phyloP scores from a whole-genome alignment of 2,329 filamentous ascomycete species.

The Paracamarosporium sp. region DNA sequence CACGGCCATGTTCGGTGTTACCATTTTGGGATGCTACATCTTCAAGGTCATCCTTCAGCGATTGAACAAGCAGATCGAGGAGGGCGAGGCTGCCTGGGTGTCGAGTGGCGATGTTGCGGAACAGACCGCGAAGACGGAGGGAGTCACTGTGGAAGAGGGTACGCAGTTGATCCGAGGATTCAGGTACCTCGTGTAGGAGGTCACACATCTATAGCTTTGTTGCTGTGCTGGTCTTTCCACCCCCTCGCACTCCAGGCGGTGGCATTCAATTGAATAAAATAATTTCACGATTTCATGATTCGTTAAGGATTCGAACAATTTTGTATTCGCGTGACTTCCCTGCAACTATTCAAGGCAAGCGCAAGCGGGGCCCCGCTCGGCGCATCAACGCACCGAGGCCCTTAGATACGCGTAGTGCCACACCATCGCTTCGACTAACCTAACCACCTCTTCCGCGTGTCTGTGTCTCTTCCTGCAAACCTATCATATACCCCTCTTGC shows the following conservation, averaged over 20 bases:
- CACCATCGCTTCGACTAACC: background rate
- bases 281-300: background rate
- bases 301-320: no score
- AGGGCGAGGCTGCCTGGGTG: slow-evolving; percentile 35
- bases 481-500: background rate
- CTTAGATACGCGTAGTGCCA: background rate
- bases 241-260: background rate
- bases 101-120: slow-evolving; percentile 35
- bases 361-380: slow-evolving; percentile 4
- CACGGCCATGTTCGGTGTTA: slow-evolving; percentile 68
- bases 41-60: slow-evolving; percentile 36
- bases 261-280: background rate
- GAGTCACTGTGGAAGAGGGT: slow-evolving; percentile 36
- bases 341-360: background rate
- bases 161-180: slow-evolving; percentile 35
- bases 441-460: background rate
- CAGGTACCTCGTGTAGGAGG: slow-evolving; percentile 38
- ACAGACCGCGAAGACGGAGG: slow-evolving; percentile 37
- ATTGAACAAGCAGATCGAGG: slow-evolving; percentile 42
- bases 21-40: slow-evolving; percentile 58
- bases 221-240: background rate
- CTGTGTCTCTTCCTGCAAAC: background rate
- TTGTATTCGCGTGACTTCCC: background rate
- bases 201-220: background rate
- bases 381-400: slow-evolving; percentile 1